Evolutionary conservation across 2,329 filamentous ascomycete genomes (phyloP).

Genomic region (Microdochium paspali): DNA sequence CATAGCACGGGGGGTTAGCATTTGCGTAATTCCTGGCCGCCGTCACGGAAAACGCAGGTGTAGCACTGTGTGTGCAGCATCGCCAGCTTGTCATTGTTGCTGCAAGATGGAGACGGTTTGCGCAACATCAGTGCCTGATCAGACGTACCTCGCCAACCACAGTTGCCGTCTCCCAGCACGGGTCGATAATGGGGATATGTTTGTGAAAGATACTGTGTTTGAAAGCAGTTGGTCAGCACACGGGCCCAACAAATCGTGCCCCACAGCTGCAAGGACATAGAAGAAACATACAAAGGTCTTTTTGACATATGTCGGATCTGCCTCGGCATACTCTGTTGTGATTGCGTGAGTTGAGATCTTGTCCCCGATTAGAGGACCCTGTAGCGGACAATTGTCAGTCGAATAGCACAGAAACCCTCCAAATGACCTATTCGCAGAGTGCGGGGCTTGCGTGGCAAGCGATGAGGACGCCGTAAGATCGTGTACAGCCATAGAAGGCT

Average conservation of each 20-base stretch:
- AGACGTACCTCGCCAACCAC: conserved; percentile 88
- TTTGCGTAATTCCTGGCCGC: no score
- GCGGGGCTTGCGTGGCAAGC: no score
- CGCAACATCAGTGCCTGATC: conserved; percentile 4
- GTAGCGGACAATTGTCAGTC: conserved; percentile 14
- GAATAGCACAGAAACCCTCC: no score
- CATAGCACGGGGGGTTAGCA: neutral
- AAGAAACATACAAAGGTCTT: conserved; percentile 83
- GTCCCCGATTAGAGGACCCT: conserved; percentile 79
- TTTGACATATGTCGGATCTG: conserved; percentile 72
- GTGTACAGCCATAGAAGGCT: no score
- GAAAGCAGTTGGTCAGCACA: no score
- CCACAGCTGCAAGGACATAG: no score
- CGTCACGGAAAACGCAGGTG: no score
- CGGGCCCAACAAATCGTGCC: no score
- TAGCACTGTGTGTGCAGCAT: no score
- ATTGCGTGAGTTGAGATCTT: conserved; percentile 70
- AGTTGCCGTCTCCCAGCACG: conserved; percentile 88
- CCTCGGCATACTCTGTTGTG: conserved; percentile 77
- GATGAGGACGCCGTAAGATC: no score
- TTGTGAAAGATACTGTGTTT: conserved; percentile 65
- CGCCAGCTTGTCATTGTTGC: no score
- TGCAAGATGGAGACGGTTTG: neutral
- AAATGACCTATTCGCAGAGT: no score
- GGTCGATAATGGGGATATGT: conserved; percentile 83